Percentiles rank a stretch among this genome's conserved stretches.
Evolutionary conservation across 805 yeast species (phyloP).

Genomic region (Wickerhamomyces chaumierensis): DNA sequence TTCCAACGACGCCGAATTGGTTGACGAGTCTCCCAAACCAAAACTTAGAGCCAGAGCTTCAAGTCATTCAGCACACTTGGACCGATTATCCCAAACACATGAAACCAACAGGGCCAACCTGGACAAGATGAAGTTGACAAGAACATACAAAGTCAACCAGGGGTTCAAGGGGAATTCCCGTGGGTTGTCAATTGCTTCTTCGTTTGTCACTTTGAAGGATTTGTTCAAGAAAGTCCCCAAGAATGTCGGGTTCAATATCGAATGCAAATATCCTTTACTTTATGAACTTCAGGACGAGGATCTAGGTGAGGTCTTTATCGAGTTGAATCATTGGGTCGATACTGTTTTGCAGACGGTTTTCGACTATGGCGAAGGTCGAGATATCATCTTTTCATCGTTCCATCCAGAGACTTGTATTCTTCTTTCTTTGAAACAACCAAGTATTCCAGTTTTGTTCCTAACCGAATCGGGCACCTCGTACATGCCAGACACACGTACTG

Average conservation of each 20-base stretch:
- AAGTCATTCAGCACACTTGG: constrained; percentile 8
- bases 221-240: constrained; percentile 72
- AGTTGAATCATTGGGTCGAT: constrained; percentile 81
- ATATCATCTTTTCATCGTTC: constrained; percentile 83
- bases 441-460: constrained; percentile 80
- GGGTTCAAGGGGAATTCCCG: constrained; percentile 90
- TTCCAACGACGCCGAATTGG: too few species aligned
- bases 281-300: constrained; percentile 86
- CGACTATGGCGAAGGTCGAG: constrained; percentile 69
- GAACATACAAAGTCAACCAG: constrained; percentile 67
- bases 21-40: constrained; percentile 3
- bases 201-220: constrained; percentile 81
- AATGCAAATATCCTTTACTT: constrained; percentile 89
- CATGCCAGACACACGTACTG: constrained; percentile 89
- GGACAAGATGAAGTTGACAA: constrained; percentile 75
- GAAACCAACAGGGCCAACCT: constrained; percentile 5
- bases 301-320: constrained; percentile 75
- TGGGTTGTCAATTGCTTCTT: constrained; percentile 82
- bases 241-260: constrained; percentile 86
- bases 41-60: constrained; percentile 17
- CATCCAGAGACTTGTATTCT: constrained; percentile 88
- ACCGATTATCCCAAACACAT: constrained; percentile 10
- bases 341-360: constrained; percentile 72
- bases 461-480: constrained; percentile 76
- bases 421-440: constrained; percentile 84